Evolutionary conservation across 2,329 filamentous ascomycete genomes (phyloP).

Genomic region (Emergomyces pasteurianus): DNA sequence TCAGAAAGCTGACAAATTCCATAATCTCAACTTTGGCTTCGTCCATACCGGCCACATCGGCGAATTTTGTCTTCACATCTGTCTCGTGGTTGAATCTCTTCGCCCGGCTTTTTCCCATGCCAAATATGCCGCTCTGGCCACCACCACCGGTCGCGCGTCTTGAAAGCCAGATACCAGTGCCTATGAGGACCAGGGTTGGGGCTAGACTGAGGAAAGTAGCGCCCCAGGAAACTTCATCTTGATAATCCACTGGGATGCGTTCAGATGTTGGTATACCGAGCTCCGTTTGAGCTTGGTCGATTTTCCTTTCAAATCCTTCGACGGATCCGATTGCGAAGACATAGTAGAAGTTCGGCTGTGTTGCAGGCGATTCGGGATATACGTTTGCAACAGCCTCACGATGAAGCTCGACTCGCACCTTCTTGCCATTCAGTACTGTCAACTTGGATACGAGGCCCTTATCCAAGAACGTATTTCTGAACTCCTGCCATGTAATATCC

Average conservation of each 20-base stretch:
- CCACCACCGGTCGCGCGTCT: constrained; percentile 60
- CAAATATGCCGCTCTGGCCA: constrained; percentile 69
- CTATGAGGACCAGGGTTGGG: constrained; percentile 76
- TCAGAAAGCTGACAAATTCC: constrained; percentile 97
- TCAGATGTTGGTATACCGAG: constrained; percentile 77
- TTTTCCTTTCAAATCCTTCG: constrained; percentile 77
- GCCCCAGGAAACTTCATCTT: constrained; percentile 60
- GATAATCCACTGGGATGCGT: constrained; percentile 84
- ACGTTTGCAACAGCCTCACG: constrained; percentile 58
- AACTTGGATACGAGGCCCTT: constrained; percentile 94
- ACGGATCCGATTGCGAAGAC: constrained; percentile 94
- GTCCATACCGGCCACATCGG: constrained; percentile 94
- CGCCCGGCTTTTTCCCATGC: constrained; percentile 88
- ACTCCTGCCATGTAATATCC: constrained; percentile 97
- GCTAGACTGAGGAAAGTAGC: constrained; percentile 68
- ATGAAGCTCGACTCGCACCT: constrained; percentile 70
- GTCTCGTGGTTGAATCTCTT: constrained; percentile 98
- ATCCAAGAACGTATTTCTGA: constrained; percentile 83
- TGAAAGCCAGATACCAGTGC: constrained; percentile 67
- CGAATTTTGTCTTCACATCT: constrained; percentile 91
- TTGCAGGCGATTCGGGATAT: constrained; percentile 64
- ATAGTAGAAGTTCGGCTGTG: constrained; percentile 62
- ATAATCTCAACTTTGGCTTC: constrained; percentile 98
- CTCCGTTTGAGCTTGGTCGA: constrained; percentile 80
- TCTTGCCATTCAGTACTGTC: constrained; percentile 62